Conservation (phyloP, 2,329 filamentous ascomycete genomes). For the Fusarium circinatum region DNA sequence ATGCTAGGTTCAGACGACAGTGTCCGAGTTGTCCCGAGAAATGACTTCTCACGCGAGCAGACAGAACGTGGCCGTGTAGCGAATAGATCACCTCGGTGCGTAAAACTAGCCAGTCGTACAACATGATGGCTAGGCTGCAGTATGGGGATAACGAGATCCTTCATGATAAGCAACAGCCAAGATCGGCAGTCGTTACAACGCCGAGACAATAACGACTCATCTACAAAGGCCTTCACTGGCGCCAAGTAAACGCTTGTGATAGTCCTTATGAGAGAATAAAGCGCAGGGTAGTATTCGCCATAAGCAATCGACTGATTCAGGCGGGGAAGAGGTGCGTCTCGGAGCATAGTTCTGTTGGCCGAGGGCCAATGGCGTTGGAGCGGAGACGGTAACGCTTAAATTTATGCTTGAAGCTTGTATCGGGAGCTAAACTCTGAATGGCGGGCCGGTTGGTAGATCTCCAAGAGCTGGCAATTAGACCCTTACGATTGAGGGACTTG, state of each 20-base stretch:
- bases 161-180: background rate
- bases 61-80: background rate
- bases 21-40: conserved; percentile 22
- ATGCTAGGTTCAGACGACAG: background rate
- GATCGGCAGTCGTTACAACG: background rate
- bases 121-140: background rate
- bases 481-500: background rate
- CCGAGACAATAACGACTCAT: background rate
- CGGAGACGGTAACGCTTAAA: background rate
- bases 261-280: background rate
- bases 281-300: conserved; percentile 1
- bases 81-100: background rate
- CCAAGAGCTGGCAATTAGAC: background rate
- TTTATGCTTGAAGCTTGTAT: conserved; percentile 11
- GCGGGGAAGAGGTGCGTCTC: conserved; percentile 9
- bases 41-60: background rate
- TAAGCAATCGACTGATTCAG: conserved; percentile 22
- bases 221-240: background rate
- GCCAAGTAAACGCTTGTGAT: background rate
- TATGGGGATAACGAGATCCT: too few relatives aligned
- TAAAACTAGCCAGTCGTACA: background rate
- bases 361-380: conserved; percentile 4
- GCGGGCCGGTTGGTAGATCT: conserved; percentile 24
- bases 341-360: conserved; percentile 32
- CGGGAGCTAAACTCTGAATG: conserved; percentile 25